phyloP scores from a whole-genome alignment of 106 monocot genomes.

The Narthecium ossifragum region DNA sequence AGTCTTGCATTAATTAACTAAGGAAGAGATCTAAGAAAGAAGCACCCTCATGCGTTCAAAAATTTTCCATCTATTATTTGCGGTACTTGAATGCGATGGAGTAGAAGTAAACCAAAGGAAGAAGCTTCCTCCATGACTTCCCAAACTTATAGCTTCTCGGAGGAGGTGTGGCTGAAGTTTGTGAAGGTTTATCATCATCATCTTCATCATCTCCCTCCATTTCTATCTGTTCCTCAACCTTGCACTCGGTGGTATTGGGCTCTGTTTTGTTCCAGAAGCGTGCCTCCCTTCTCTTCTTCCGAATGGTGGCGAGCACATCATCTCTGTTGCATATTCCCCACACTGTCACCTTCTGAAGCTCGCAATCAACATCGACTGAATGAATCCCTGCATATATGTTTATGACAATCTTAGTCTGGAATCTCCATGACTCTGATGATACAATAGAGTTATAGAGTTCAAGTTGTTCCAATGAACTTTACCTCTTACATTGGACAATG shows the following conservation, averaged over 20 bases:
- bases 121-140: constrained; percentile 61
- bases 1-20: too few relatives aligned
- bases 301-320: constrained; percentile 59
- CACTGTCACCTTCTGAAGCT: constrained; percentile 83
- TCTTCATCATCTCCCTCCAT: neutral
- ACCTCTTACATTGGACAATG: constrained; percentile 77
- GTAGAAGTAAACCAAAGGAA: constrained; percentile 37
- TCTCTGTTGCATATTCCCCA: constrained; percentile 89
- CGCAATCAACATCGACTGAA: constrained; percentile 67
- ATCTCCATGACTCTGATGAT: neutral
- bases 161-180: constrained; percentile 5
- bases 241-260: neutral
- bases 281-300: constrained; percentile 77
- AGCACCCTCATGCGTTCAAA: too few relatives aligned
- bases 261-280: constrained; percentile 55
- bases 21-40: too few relatives aligned
- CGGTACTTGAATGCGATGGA: too few relatives aligned
- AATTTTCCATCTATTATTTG: too few relatives aligned
- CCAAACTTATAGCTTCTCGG: constrained; percentile 20
- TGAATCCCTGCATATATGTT: constrained; percentile 59
- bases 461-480: neutral
- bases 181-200: neutral
- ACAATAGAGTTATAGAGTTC: neutral
- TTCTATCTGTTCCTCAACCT: neutral
- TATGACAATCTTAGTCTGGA: neutral